Evolutionary conservation across 768 basidiomycete species (phyloP).

Genomic region (Mycena amicta): DNA sequence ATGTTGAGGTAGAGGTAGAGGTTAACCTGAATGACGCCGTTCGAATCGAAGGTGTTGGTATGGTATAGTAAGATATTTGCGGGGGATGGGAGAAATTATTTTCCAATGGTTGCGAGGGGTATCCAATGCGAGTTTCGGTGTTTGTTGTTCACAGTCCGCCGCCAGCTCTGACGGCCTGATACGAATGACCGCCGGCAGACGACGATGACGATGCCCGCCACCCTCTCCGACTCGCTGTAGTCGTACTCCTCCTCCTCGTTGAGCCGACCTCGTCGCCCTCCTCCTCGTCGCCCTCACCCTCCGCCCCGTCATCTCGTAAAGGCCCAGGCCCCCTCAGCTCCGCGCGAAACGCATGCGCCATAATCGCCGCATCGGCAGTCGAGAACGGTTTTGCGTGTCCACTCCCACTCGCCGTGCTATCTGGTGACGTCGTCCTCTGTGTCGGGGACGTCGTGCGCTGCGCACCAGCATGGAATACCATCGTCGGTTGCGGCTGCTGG

Average conservation of each 20-base stretch:
- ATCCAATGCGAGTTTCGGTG: no score
- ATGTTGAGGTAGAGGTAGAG: no score
- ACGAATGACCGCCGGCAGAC: no score
- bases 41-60: no score
- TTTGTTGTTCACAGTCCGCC: no score
- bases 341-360: slow-evolving; percentile 89
- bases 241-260: slow-evolving; percentile 28
- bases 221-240: background rate
- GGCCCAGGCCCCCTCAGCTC: slow-evolving; percentile 77
- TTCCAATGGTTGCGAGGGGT: no score
- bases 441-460: slow-evolving; percentile 1
- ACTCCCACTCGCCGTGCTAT: slow-evolving; percentile 65
- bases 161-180: no score
- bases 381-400: slow-evolving; percentile 72
- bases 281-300: slow-evolving; percentile 57
- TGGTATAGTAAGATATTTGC: no score
- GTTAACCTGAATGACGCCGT: no score
- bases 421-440: slow-evolving; percentile 27
- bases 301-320: slow-evolving; percentile 55
- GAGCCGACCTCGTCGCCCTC: slow-evolving; percentile 28
- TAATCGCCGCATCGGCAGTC: slow-evolving; percentile 87
- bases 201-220: background rate
- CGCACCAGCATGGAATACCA: slow-evolving; percentile 1
- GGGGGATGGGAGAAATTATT: no score
- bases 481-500: background rate